A percentile compares a stretch with the other conserved stretches of the same genome.
phyloP scores from a whole-genome alignment of 352 stramenopile genomes.

The Pythium chondricola region DNA sequence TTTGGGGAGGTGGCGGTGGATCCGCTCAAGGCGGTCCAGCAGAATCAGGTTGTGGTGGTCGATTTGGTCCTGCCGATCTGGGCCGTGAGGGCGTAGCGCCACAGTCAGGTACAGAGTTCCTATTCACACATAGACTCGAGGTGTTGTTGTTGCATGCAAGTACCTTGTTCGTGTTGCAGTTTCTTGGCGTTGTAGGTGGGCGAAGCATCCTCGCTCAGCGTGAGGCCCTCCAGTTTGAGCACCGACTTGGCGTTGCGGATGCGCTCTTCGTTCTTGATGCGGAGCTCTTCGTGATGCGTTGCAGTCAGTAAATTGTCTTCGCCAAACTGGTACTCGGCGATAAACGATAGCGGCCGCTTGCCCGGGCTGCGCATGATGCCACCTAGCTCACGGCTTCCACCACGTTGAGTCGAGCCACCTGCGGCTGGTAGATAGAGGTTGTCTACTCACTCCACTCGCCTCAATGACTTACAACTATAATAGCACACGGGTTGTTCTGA shows the following conservation, averaged over 20 bases:
- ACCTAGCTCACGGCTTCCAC: too few species aligned
- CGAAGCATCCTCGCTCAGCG: slow-evolving; percentile 15
- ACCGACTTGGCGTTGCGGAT: slow-evolving; percentile 39
- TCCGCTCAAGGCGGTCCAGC: slow-evolving; percentile 41
- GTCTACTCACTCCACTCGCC: too few species aligned
- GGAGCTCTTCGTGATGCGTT: slow-evolving; percentile 35
- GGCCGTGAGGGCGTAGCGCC: not conserved
- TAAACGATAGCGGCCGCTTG: slow-evolving; percentile 39
- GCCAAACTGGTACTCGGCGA: slow-evolving; percentile 59
- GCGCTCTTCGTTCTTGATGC: slow-evolving; percentile 37
- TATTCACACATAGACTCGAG: not conserved
- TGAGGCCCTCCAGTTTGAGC: slow-evolving; percentile 26
- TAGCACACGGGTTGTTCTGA: too few species aligned
- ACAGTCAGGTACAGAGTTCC: not conserved
- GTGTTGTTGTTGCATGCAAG: too few species aligned
- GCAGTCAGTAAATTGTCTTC: slow-evolving; percentile 58
- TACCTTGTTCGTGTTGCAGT: slow-evolving; percentile 54
- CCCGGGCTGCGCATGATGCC: slow-evolving; percentile 36
- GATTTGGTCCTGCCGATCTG: slow-evolving; percentile 48
- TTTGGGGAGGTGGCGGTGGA: slow-evolving; percentile 46
- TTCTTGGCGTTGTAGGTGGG: slow-evolving; percentile 47
- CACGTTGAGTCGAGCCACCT: too few species aligned
- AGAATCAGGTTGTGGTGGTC: slow-evolving; percentile 42
- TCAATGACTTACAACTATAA: too few species aligned
- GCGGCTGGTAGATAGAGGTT: too few species aligned